Evolutionary conservation across 2,329 filamentous ascomycete species (phyloP).

Genomic region (Trichoderma pleuroti): DNA sequence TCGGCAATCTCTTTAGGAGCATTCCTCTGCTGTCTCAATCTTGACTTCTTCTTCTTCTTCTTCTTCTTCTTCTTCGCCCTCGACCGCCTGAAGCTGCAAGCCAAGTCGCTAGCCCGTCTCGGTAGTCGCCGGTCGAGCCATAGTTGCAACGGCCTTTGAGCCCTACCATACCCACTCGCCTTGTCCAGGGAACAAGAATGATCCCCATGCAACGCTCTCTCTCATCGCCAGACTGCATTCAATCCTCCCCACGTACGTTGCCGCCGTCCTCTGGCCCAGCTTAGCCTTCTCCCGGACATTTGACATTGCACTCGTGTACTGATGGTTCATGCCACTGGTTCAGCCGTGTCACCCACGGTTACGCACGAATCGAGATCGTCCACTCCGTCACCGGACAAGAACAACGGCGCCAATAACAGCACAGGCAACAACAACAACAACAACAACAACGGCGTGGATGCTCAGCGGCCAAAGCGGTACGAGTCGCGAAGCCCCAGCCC

Average conservation of each 20-base stretch:
- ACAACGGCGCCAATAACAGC: conserved; percentile 21
- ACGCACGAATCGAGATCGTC: conserved; percentile 48
- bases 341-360: conserved; percentile 34
- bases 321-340: conserved; percentile 26
- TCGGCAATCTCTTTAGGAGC: no score
- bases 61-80: not conserved
- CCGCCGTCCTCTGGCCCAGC: conserved; percentile 11
- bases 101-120: not conserved
- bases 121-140: conserved; percentile 20
- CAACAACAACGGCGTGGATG: conserved; percentile 50
- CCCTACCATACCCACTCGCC: not conserved
- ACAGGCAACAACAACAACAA: conserved; percentile 42
- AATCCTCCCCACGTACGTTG: conserved; percentile 58
- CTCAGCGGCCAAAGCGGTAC: conserved; percentile 47
- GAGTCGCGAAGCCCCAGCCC: conserved; percentile 59
- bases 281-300: not conserved
- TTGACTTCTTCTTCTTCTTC: no score
- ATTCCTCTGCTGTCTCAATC: no score
- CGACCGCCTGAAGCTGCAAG: not conserved
- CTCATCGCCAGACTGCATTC: conserved; percentile 59
- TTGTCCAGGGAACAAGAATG: conserved; percentile 50
- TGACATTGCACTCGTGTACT: conserved; percentile 26
- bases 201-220: conserved; percentile 61
- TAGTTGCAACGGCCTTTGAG: not conserved
- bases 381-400: conserved; percentile 52